Percentiles rank a stretch among this genome's conserved stretches.
Conservation (phyloP, 2,329 filamentous ascomycete species). For the Xylogone sp. region DNA sequence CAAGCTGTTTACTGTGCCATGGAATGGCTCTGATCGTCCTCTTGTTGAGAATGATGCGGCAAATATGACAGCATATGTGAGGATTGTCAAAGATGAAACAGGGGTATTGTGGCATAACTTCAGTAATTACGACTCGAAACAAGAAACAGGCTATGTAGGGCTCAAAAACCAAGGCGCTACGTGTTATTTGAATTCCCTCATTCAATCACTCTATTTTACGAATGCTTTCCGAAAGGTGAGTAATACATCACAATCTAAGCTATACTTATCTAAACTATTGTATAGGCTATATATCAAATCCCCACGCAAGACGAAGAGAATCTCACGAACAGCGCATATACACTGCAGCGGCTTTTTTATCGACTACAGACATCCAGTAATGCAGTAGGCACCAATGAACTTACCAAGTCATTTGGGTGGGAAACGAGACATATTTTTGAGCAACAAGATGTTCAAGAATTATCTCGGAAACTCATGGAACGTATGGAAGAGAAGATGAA, state of each 20-base stretch:
- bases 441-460: conserved; percentile 96
- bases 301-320: conserved; percentile 83
- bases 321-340: conserved; percentile 85
- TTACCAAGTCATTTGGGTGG: conserved; percentile 97
- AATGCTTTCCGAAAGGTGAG: conserved; percentile 89
- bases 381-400: conserved; percentile 85
- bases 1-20: conserved; percentile 75
- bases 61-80: conserved; percentile 79
- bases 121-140: conserved; percentile 96
- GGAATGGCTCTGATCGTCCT: conserved; percentile 65
- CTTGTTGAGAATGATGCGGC: conserved; percentile 73
- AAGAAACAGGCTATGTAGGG: conserved; percentile 95
- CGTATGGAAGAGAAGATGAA: conserved; percentile 98
- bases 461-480: conserved; percentile 96
- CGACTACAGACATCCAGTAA: conserved; percentile 81
- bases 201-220: conserved; percentile 82
- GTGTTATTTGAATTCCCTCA: conserved; percentile 80
- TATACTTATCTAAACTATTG: background rate
- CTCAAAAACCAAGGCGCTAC: conserved; percentile 95
- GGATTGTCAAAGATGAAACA: conserved; percentile 81
- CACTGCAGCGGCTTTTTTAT: conserved; percentile 90
- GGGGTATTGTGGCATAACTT: conserved; percentile 91
- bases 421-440: conserved; percentile 97
- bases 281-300: conserved; percentile 90
- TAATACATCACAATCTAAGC: conserved; percentile 1